Evolutionary conservation across 306 rosid genomes (phyloP).

Genomic region (Trifolium pratense): DNA sequence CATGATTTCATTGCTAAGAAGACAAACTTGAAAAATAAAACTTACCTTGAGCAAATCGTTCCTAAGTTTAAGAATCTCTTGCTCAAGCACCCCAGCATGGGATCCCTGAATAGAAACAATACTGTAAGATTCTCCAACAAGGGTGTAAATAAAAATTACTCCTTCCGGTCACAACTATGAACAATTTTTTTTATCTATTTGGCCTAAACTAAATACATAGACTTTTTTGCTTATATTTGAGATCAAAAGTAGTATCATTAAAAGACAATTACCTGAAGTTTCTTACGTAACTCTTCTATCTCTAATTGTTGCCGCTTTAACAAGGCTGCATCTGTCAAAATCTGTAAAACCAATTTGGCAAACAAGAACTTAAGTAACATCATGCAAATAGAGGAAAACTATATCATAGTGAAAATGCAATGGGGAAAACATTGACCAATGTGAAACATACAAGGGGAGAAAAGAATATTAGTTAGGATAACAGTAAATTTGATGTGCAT

Average conservation of each 20-base stretch:
- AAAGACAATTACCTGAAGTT: constrained; percentile 72
- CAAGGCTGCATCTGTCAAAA: constrained; percentile 92
- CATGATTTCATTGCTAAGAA: constrained; percentile 17
- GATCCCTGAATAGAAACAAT: constrained; percentile 67
- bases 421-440: background rate
- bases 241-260: constrained; percentile 10
- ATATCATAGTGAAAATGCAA: background rate
- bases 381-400: constrained; percentile 15
- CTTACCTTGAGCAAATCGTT: constrained; percentile 87
- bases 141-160: constrained; percentile 22
- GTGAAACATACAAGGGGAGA: background rate
- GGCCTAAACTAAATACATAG: background rate
- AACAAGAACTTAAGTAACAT: constrained; percentile 4
- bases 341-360: constrained; percentile 48
- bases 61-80: constrained; percentile 83
- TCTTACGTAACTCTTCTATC: constrained; percentile 86
- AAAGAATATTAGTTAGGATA: constrained; percentile 1
- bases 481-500: constrained; percentile 26
- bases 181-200: too few relatives aligned
- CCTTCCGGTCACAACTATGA: too few relatives aligned
- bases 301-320: constrained; percentile 90
- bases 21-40: constrained; percentile 33
- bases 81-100: constrained; percentile 90
- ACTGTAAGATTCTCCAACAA: constrained; percentile 24
- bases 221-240: too few relatives aligned